Percentiles rank a stretch among this genome's conserved stretches.
Evolutionary conservation across 75 land plant genomes (phyloP).

Genomic region (Pinus taeda): DNA sequence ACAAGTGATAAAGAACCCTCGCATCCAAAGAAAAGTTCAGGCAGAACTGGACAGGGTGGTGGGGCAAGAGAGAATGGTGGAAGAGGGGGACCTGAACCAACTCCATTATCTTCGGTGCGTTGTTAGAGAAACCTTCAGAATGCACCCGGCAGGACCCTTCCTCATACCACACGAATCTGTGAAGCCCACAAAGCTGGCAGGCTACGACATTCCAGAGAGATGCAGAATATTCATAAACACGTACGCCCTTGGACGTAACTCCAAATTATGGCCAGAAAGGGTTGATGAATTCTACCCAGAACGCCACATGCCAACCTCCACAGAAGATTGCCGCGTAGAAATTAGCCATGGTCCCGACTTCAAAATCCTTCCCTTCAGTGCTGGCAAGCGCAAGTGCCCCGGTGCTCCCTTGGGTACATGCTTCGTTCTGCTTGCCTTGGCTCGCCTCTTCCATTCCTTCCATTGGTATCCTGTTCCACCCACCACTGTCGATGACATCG

Average conservation of each 20-base stretch:
- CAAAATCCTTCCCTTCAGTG: conserved; percentile 72
- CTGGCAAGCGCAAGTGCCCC: conserved; percentile 81
- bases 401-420: conserved; percentile 73
- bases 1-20: conserved; percentile 72
- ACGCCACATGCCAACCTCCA: conserved; percentile 33
- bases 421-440: conserved; percentile 66
- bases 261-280: conserved; percentile 40
- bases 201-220: conserved; percentile 64
- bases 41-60: conserved; percentile 74
- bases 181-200: conserved; percentile 48
- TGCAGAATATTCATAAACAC: conserved; percentile 82
- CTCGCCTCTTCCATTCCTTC: conserved; percentile 65
- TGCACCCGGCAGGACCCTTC: conserved; percentile 84
- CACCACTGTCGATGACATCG: conserved; percentile 46
- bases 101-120: conserved; percentile 73
- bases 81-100: conserved; percentile 60
- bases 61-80: conserved; percentile 51
- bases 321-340: conserved; percentile 46
- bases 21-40: conserved; percentile 56
- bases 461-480: conserved; percentile 72
- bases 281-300: conserved; percentile 71
- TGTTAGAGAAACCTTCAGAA: conserved; percentile 82
- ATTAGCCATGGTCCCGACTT: conserved; percentile 73
- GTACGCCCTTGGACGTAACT: conserved; percentile 69
- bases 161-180: conserved; percentile 73